Conservation (phyloP, 2,329 filamentous ascomycete species). For the Phyllosticta citribraziliensis region DNA sequence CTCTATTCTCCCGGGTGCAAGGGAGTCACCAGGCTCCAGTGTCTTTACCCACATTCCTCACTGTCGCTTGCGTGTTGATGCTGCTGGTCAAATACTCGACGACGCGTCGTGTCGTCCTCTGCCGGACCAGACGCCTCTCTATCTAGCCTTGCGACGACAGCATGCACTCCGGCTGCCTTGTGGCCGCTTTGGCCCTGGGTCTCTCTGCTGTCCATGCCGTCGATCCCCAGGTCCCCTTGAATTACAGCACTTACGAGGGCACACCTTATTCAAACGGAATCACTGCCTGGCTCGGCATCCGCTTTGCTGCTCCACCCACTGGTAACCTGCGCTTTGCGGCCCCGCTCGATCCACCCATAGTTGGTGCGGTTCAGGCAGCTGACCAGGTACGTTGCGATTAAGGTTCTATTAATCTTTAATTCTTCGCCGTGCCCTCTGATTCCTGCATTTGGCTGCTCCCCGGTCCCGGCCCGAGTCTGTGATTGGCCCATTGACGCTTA, state of each 20-base stretch:
- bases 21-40: neutral
- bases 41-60: neutral
- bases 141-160: neutral
- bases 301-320: conserved; percentile 60
- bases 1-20: neutral
- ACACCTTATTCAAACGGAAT: conserved; percentile 44
- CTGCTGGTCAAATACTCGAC: neutral
- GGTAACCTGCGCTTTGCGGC: conserved; percentile 57
- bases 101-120: neutral
- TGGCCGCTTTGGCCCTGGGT: neutral
- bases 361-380: conserved; percentile 42
- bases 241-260: conserved; percentile 58
- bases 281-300: conserved; percentile 62
- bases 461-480: neutral
- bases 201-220: conserved; percentile 19
- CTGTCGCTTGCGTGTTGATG: neutral
- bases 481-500: neutral
- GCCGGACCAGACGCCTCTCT: neutral
- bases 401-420: neutral
- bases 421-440: neutral
- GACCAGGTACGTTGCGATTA: conserved; percentile 34
- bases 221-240: conserved; percentile 44
- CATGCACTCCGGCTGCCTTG: neutral
- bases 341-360: conserved; percentile 50
- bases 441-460: neutral